Base-by-base conservation (phyloP, 116 monocot species). In the Posidonia oceanica region DNA sequence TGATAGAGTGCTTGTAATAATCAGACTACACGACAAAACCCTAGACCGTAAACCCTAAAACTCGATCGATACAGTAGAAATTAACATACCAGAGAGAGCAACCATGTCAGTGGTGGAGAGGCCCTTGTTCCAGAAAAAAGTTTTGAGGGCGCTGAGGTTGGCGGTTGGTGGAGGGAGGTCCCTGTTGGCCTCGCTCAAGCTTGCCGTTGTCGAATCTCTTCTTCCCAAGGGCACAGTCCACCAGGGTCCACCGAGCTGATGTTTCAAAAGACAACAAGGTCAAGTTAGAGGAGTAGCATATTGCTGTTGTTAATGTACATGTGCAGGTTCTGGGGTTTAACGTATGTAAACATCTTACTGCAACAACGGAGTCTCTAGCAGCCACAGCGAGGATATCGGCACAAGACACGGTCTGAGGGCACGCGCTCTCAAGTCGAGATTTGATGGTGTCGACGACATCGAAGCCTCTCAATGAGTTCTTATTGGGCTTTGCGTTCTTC, bases 341-440 rank as follows among this genome's bases (percentile, higher is more conserved):
- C 42, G 42, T 42, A 42, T 8, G 42, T 3, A 42, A 8, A 10
- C 48, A 10, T 48, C 77, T 62, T 10, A 86, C 86, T 67, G 77
- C 54, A 51, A 66, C 61, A 8, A 88, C 85, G 8, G 82, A 82
- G n/a, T 86, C 81, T 60, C 79, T 81, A 0, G 84, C 29, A 5
- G 86, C 84, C 54, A 91, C 58, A 1, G 91, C 80, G 40, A 91
- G 80, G 64, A 84, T 79, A 71, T 91, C 87, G 6, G 91, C 91
- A 59, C 87, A 84, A 5, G 84, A 91, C 42, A 91, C 87, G n/a
- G 80, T 80, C 3, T 55, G 64, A 1, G 59, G 69, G 73, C 87
- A 91, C 13, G 73, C 37, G 2, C 75, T 65, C 63, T 91, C 87
- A 2, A 91, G 78, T 17, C 36, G 40, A 17, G 76, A 4, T 60